phyloP scores from a whole-genome alignment of 176 grass and related monocot species.

The Zea luxurians region DNA sequence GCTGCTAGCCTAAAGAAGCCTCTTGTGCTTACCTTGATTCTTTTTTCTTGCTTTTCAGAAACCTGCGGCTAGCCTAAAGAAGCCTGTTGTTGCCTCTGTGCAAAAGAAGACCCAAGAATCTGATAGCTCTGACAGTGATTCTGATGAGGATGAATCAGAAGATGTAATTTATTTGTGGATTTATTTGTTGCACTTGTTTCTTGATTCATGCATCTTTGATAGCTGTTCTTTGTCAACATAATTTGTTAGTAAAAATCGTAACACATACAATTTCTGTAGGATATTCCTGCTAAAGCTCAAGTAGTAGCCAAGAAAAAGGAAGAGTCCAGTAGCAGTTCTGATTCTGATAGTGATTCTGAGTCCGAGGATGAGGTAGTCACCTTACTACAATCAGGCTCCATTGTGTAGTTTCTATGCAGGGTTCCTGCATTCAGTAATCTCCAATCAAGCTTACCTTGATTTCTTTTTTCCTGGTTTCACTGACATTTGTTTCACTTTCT shows the following conservation, averaged over 20 bases:
- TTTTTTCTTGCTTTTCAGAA: constrained; percentile 36
- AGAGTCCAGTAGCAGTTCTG: constrained; percentile 51
- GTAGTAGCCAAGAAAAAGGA: constrained; percentile 34
- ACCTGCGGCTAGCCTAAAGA: constrained; percentile 42
- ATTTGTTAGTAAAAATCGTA: not conserved
- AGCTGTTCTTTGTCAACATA: not conserved
- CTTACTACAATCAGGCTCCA: not conserved
- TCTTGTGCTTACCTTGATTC: not conserved
- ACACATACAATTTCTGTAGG: constrained; percentile 19
- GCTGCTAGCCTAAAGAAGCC: not conserved
- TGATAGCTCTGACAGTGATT: constrained; percentile 48
- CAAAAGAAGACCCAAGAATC: constrained; percentile 42
- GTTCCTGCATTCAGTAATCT: not conserved
- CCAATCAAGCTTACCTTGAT: not conserved
- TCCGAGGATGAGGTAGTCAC: constrained; percentile 40
- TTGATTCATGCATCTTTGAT: not conserved
- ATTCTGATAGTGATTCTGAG: constrained; percentile 46
- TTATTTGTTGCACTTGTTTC: not conserved
- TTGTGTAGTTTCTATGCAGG: not conserved
- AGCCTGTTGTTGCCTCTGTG: constrained; percentile 29
- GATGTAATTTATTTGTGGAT: constrained; percentile 23
- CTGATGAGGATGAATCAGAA: constrained; percentile 48
- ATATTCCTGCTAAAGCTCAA: constrained; percentile 24
- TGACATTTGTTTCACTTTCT: not conserved
- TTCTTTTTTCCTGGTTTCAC: not conserved